Conservation (phyloP, 176 grass and related monocot species). For the Bromus sterilis region DNA sequence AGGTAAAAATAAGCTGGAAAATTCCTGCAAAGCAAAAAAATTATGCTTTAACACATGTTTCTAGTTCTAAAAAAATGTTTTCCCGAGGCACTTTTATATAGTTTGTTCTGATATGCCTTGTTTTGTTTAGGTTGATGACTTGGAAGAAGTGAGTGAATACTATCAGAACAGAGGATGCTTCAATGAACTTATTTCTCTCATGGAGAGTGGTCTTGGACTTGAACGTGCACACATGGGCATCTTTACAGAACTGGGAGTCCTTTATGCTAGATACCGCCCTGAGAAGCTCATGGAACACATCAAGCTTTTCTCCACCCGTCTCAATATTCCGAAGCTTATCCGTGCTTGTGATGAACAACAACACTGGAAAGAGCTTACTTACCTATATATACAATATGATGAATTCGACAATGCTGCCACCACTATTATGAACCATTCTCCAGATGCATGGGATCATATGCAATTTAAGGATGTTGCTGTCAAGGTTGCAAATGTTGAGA, state of each 20-base stretch:
- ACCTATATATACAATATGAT: constrained; percentile 91
- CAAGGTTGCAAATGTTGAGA: constrained; percentile 95
- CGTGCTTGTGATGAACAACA: constrained; percentile 94
- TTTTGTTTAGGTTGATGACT: constrained; percentile 74
- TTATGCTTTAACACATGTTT: neutral
- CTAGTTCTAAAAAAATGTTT: neutral
- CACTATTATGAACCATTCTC: constrained; percentile 99
- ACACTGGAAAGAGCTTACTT: constrained; percentile 96
- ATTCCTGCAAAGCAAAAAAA: neutral
- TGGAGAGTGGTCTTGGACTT: constrained; percentile 90
- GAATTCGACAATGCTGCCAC: constrained; percentile 98
- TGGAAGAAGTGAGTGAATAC: constrained; percentile 94
- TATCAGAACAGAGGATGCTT: constrained; percentile 98
- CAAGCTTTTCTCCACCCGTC: constrained; percentile 91
- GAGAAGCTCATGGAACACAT: constrained; percentile 99
- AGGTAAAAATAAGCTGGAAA: constrained; percentile 48
- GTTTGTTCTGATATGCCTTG: constrained; percentile 1
- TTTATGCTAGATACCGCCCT: constrained; percentile 88
- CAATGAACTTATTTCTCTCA: constrained; percentile 91
- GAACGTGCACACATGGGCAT: constrained; percentile 98
- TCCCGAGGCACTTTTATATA: neutral
- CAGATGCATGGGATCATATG: constrained; percentile 99
- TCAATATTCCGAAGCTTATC: constrained; percentile 93
- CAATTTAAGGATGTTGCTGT: constrained; percentile 92
- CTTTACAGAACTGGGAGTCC: constrained; percentile 87